Base-by-base conservation (phyloP, 805 yeast genomes). In the Candida arabinofermentans region DNA sequence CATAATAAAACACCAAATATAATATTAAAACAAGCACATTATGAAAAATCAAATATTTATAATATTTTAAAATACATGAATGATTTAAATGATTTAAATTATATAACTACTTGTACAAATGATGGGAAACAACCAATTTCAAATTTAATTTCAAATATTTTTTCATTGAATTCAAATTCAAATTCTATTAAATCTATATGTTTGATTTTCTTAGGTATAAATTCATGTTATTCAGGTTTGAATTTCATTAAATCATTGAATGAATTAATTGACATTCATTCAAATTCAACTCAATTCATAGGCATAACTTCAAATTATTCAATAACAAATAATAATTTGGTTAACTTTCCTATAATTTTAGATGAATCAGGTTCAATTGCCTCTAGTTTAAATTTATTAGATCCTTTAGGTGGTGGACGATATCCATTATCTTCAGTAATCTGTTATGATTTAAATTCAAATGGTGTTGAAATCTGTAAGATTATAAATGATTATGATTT, bases 351-450 rank as follows among this genome's bases (percentile, higher is more conserved):
- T 1, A 48, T 62, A 4, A 21, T 63, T 9, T 29, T 54, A 16
- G 69, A 63, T 42, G 5, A 42, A 9, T 34, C 43, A n/a, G 67
- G 66, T 2, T 18, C 27, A 8, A 39, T 62, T 26, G 51, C 62
- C n/a, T 48, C 45, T 32, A 21, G 27, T 2, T 44, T 64, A 35
- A 40, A 43, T 2, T 27, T 61, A 23, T 36, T 54, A 23, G 63
- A 64, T 43, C 69, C 69, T 3, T 41, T 64, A 8, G 69, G 69
- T 19, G 69, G 69, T 22, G 67, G 65, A 1, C 35, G 54, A 12
- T 65, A 55, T 45, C 66, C 69, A 0, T 35, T 61, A 18, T 56
- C 59, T 12, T 53, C 62, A 16, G 47, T 64, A 6, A 21, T 64
- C 9, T 22, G 61, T 8, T 59, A 55, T 39, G 57, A 60, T 37